These are phyloP conservation scores for Albugo candida DNA, from an alignment of 352 stramenopile species.

Conservation along the genomic window DNA sequence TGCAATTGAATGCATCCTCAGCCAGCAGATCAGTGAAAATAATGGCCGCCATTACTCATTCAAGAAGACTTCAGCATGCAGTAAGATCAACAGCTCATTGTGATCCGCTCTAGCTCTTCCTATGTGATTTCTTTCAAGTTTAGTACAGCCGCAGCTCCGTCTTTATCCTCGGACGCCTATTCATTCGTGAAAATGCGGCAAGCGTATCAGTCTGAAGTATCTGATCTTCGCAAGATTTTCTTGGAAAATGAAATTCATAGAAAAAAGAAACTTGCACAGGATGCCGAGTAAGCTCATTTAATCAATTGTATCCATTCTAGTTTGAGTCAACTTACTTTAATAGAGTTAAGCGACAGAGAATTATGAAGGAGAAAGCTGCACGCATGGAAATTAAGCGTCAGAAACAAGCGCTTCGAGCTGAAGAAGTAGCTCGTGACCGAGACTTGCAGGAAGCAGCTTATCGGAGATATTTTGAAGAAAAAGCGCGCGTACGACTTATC, in stretches of 20 bases:
- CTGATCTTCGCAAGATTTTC: conserved; percentile 46
- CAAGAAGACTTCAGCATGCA: no score
- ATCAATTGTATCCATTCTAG: background rate
- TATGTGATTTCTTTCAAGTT: no score
- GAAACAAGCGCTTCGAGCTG: conserved; percentile 61
- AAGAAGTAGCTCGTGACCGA: conserved; percentile 67
- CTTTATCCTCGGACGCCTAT: conserved; percentile 18
- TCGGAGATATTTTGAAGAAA: conserved; percentile 62
- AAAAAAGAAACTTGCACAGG: conserved; percentile 58
- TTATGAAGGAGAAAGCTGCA: conserved; percentile 75
- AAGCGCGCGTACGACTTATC: conserved; percentile 48
- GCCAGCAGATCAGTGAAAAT: no score
- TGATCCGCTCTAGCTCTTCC: no score
- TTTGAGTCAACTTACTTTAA: background rate
- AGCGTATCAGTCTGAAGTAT: conserved; percentile 50
- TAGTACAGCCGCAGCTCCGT: no score
- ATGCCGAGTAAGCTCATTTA: conserved; percentile 44
- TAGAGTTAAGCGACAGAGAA: conserved; percentile 54
- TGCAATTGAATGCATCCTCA: no score
- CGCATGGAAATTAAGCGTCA: conserved; percentile 76
- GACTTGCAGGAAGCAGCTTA: conserved; percentile 57
- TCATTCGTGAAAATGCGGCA: conserved; percentile 50
- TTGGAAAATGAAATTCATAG: conserved; percentile 45
- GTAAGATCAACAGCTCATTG: no score
- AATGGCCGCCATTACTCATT: no score